Conservation (phyloP, 805 yeast genomes). For the Yamadazyma paraphyllophila region DNA sequence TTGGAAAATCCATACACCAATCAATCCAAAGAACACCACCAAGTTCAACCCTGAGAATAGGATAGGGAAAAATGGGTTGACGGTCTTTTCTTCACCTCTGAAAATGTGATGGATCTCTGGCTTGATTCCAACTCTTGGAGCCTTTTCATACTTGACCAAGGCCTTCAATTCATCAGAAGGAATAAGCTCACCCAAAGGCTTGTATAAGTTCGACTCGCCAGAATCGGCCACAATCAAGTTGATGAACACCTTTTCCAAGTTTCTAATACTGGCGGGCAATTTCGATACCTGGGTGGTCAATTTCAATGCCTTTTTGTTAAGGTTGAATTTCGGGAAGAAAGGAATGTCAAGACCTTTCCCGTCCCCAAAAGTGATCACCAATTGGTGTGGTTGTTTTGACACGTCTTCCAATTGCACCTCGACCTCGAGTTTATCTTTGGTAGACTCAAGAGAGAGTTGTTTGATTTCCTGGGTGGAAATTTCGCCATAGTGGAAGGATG, state of each 20-base stretch:
- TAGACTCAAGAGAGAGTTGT: conserved; percentile 26
- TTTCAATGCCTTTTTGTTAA: conserved; percentile 18
- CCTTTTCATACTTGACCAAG: conserved; percentile 24
- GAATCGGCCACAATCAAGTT: conserved; percentile 32
- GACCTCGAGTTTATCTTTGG: conserved; percentile 32
- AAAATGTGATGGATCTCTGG: conserved; percentile 68
- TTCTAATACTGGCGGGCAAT: conserved; percentile 37
- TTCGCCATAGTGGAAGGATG: conserved; percentile 28
- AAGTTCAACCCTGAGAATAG: conserved; percentile 47
- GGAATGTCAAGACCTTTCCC: conserved; percentile 31
- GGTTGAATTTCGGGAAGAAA: conserved; percentile 28
- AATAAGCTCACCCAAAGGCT: conserved; percentile 28
- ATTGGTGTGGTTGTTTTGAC: conserved; percentile 32
- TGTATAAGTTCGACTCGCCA: conserved; percentile 19
- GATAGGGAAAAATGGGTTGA: conserved; percentile 49
- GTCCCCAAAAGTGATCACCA: conserved; percentile 28
- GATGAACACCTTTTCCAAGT: conserved; percentile 29
- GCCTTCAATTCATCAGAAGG: conserved; percentile 27
- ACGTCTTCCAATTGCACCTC: conserved; percentile 23
- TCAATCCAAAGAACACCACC: conserved; percentile 39
- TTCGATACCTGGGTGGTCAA: conserved; percentile 25
- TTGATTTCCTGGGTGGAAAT: conserved; percentile 29
- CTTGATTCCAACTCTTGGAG: conserved; percentile 43
- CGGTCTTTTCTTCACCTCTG: conserved; percentile 51
- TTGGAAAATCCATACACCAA: conserved; percentile 42